Base-by-base conservation (phyloP, 257 asterid genomes). In the Catharanthus roseus region DNA sequence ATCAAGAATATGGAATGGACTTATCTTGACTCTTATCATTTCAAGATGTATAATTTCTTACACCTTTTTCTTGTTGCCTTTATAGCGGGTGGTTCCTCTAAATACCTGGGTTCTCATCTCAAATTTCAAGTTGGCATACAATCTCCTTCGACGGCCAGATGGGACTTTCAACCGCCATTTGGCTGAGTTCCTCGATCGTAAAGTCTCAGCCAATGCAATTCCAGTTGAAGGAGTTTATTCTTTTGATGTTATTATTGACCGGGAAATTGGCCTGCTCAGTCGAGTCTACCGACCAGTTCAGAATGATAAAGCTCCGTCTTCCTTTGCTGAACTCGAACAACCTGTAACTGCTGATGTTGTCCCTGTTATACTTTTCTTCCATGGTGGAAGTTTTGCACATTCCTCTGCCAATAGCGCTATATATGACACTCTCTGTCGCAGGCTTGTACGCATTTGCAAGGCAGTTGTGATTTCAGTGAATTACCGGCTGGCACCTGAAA, bases 361-460 rank as follows among this genome's bases (percentile, higher is more conserved):
- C 0, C 97, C 97, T 15, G 96, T 91, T 0, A 85, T 91, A 29
- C 55, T 91, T 7, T 91, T 80, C 89, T 89, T 85, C 88, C 97
- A 89, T 33, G 97, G 97, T 5, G 97, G 97, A 18, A 91, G 97
- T 79, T 91, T 91, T 19, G 88, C 90, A 10, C 97, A 91, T 69
- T 91, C 97, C 15, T 91, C 97, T 0, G 93, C 90, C 68, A 89
- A 89, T 21, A 91, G 90, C 63, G 96, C 97, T 15, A 91, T 91
- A 38, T 91, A 91, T 47, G 97, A 91, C 45, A 88, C 82, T 5
- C 85, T 91, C 34, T 91, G 97, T 45, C 97, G 97, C 2, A 90
- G 97, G 47, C 83, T 91, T 12, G 97, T 88, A 11, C 73, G 62
- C 19, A 74, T 83, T 12, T 91, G 97, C 74, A 75, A 69, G 13